These are phyloP conservation scores for Allomyces arbusculus DNA, from an alignment of 192 early-diverging fungal genomes.

Conservation along the genomic window DNA sequence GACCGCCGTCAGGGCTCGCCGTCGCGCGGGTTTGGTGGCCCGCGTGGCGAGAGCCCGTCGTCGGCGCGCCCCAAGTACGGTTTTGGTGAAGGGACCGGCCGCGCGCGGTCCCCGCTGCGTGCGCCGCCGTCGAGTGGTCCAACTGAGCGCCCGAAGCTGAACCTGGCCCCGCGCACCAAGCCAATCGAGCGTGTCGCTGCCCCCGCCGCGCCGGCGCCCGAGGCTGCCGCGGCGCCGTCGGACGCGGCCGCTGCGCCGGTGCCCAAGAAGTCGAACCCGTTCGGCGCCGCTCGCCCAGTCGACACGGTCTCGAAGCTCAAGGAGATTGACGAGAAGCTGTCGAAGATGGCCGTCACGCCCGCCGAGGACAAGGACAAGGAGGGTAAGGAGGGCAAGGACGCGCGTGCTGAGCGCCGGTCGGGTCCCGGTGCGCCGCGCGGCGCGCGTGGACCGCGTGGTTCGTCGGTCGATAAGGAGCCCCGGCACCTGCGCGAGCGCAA, in stretches of 20 bases:
- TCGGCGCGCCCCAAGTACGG: no score
- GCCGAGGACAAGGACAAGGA: conserved; percentile 7
- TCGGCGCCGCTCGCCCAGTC: conserved; percentile 40
- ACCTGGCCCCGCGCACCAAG: neutral
- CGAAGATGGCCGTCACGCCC: conserved; percentile 19
- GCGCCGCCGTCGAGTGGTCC: neutral
- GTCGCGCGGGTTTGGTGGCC: neutral
- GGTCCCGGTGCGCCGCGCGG: neutral
- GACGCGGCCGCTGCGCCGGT: conserved; percentile 6
- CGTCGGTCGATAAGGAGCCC: neutral
- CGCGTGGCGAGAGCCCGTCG: no score
- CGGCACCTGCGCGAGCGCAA: neutral
- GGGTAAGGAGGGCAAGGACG: conserved; percentile 5
- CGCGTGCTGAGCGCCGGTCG: conserved; percentile 1
- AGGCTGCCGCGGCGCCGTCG: neutral
- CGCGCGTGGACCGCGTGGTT: neutral
- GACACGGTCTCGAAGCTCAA: conserved; percentile 29
- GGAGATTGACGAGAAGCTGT: conserved; percentile 30
- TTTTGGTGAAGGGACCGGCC: no score
- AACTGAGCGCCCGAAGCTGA: neutral
- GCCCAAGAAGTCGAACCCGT: conserved; percentile 30
- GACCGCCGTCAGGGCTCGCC: neutral
- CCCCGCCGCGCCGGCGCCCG: neutral
- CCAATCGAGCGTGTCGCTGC: neutral
- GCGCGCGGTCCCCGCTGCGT: no score